Evolutionary conservation across 73 alveolate species (phyloP).

Genomic region (Tetrahymena malaccensis): DNA sequence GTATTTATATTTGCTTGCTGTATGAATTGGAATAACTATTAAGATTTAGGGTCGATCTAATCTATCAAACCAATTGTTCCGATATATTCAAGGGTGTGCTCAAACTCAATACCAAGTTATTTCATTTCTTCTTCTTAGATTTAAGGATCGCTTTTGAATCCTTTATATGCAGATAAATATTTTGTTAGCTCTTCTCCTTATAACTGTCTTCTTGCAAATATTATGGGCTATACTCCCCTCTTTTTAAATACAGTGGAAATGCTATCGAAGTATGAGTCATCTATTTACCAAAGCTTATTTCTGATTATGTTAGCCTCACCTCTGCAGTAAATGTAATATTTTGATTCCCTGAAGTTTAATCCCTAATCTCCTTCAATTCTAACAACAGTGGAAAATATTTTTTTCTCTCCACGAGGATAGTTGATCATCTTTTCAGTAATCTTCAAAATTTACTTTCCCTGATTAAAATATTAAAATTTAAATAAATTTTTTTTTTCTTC

Average conservation of each 20-base stretch:
- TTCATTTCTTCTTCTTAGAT: conserved; percentile 2
- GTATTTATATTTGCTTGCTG: conserved; percentile 11
- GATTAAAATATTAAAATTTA: not conserved
- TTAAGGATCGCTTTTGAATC: not conserved
- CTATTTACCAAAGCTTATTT: not conserved
- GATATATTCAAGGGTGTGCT: not conserved
- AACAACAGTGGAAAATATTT: not conserved
- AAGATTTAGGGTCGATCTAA: conserved; percentile 13
- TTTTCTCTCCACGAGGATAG: not conserved
- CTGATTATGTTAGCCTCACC: not conserved
- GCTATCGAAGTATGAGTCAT: not conserved
- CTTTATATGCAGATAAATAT: conserved; percentile 7
- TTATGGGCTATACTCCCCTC: conserved; percentile 15
- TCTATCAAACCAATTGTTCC: conserved; percentile 39
- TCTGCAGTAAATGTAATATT: not conserved
- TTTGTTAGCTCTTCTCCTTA: not conserved
- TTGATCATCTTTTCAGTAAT: not conserved
- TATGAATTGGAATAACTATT: not conserved
- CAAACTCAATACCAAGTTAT: conserved; percentile 13
- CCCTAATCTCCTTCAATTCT: not conserved
- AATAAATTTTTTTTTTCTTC: not conserved
- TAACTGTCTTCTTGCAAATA: conserved; percentile 21
- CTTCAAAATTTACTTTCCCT: not conserved
- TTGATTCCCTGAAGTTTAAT: not conserved
- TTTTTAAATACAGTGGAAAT: not conserved